A percentile compares a stretch with the other conserved stretches of the same genome.
Evolutionary conservation across 2,329 filamentous ascomycete species (phyloP).

Genomic region (Tolypocladium inflatum): DNA sequence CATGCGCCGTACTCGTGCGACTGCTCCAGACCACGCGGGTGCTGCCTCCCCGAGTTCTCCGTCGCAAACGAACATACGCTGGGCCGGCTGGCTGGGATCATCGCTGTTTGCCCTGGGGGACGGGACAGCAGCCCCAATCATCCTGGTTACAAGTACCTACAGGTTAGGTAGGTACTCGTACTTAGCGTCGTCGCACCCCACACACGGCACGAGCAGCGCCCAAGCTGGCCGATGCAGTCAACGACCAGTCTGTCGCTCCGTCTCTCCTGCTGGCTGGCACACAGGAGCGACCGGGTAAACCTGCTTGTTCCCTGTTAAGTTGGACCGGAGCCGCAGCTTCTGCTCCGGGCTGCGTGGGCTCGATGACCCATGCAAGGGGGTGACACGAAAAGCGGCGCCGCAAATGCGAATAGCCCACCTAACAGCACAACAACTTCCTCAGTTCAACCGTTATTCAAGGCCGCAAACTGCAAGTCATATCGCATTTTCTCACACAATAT

Average conservation of each 20-base stretch:
- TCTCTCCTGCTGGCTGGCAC: no score
- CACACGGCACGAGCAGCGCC: not conserved
- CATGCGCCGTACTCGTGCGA: not conserved
- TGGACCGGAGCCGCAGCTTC: slow-evolving; percentile 1
- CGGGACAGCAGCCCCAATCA: not conserved
- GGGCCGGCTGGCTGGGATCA: not conserved
- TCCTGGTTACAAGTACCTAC: not conserved
- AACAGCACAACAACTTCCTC: no score
- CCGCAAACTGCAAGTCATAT: no score
- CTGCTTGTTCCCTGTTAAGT: not conserved
- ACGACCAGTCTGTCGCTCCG: not conserved
- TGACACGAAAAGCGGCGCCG: no score
- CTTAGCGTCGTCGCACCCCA: not conserved
- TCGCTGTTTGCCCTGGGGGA: not conserved
- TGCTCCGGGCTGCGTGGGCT: slow-evolving; percentile 1
- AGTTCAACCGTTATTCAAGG: no score
- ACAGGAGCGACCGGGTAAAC: not conserved
- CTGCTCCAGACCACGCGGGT: not conserved
- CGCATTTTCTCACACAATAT: no score
- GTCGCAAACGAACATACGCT: not conserved
- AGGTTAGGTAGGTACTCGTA: no score
- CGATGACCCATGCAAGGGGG: not conserved
- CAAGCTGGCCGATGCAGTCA: not conserved
- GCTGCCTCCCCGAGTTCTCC: not conserved
- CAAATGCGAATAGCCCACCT: no score